phyloP scores from a whole-genome alignment of 2,329 filamentous ascomycete genomes.

The Thermomyces lanuginosus region DNA sequence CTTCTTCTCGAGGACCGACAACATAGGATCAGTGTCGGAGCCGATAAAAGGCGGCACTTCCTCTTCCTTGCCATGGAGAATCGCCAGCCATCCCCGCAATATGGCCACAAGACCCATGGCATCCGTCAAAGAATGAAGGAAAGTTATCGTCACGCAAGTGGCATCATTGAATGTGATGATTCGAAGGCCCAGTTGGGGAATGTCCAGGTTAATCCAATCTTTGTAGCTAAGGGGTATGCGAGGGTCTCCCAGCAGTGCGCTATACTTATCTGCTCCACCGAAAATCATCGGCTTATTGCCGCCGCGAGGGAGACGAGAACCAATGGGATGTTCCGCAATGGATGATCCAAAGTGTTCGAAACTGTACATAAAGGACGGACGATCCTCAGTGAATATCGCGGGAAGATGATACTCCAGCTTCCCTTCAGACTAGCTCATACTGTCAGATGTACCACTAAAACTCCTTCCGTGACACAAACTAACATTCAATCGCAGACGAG shows the following conservation, averaged over 20 bases:
- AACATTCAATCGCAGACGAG: constrained; percentile 29
- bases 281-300: constrained; percentile 16
- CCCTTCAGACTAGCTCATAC: constrained; percentile 8
- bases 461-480: too few species aligned
- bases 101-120: constrained; percentile 29
- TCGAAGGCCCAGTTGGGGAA: constrained; percentile 33
- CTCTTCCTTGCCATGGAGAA: constrained; percentile 28
- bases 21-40: too few species aligned
- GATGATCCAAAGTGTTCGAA: constrained; percentile 20
- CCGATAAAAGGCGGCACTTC: too few species aligned
- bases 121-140: constrained; percentile 35
- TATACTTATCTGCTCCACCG: constrained; percentile 13
- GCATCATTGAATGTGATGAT: constrained; percentile 35
- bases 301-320: constrained; percentile 19
- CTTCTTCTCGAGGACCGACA: too few species aligned
- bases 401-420: constrained; percentile 31
- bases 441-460: background rate
- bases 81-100: constrained; percentile 31
- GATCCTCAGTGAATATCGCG: constrained; percentile 15
- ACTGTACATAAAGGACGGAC: constrained; percentile 29
- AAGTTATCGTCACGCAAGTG: constrained; percentile 33
- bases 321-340: constrained; percentile 29
- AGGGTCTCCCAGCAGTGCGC: too few species aligned
- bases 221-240: too few species aligned
- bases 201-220: constrained; percentile 29